Conservation (phyloP, 345 rosid species). For the Aethionema arabicum region DNA sequence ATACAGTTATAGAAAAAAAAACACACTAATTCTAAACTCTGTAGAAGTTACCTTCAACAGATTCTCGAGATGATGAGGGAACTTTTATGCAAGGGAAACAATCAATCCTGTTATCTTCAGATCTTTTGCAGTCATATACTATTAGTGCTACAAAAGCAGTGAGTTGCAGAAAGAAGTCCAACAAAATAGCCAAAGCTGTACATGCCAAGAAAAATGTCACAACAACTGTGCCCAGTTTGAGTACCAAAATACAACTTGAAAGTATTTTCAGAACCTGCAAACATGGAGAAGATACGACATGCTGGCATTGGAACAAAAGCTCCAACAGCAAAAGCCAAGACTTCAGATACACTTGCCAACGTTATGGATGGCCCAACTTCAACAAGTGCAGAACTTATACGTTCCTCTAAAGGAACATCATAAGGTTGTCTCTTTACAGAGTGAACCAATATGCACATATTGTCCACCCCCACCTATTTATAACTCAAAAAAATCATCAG, state of each 20-base stretch:
- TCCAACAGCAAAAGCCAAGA: constrained; percentile 96
- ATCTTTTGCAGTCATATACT: constrained; percentile 78
- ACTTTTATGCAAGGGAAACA: constrained; percentile 83
- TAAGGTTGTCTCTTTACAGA: constrained; percentile 86
- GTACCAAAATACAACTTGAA: constrained; percentile 13
- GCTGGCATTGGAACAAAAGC: constrained; percentile 97
- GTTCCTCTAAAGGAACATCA: constrained; percentile 68
- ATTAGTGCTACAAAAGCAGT: constrained; percentile 97
- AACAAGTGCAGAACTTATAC: constrained; percentile 89
- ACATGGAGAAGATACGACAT: constrained; percentile 93
- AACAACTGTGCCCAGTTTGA: constrained; percentile 18
- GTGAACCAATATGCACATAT: constrained; percentile 97
- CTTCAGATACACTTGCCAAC: constrained; percentile 92
- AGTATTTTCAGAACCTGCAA: constrained; percentile 62
- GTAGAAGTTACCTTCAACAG: constrained; percentile 61
- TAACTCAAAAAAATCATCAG: constrained; percentile 20
- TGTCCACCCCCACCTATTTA: constrained; percentile 93
- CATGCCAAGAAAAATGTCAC: constrained; percentile 26
- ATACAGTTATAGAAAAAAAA: constrained; percentile 1
- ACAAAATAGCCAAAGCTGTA: constrained; percentile 89
- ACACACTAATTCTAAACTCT: background rate
- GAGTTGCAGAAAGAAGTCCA: constrained; percentile 95
- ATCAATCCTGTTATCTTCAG: constrained; percentile 79
- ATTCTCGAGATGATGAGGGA: constrained; percentile 54
- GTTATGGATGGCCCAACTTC: constrained; percentile 99